Evolutionary conservation across 2,329 filamentous ascomycete genomes (phyloP).

Genomic region (Xylaria sp.): DNA sequence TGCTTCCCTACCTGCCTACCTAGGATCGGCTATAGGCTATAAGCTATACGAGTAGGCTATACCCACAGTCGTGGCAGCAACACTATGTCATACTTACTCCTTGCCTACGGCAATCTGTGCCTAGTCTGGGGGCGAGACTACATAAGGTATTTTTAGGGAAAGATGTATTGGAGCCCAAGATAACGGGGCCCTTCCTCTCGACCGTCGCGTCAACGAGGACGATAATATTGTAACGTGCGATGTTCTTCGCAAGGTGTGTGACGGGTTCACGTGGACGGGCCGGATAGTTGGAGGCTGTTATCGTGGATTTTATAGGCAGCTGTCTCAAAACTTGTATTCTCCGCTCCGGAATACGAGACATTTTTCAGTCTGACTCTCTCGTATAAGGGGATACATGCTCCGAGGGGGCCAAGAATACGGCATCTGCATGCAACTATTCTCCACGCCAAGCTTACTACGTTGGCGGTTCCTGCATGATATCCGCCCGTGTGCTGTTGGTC

Average conservation of each 20-base stretch:
- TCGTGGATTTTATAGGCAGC: background rate
- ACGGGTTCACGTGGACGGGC: conserved; percentile 6
- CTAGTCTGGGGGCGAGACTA: too few relatives aligned
- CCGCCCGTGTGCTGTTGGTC: background rate
- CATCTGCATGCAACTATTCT: conserved; percentile 14
- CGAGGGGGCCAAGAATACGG: conserved; percentile 5
- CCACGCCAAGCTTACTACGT: conserved; percentile 15
- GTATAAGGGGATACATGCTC: conserved; percentile 1
- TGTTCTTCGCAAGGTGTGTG: background rate
- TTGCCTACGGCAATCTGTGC: background rate
- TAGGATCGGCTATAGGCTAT: background rate
- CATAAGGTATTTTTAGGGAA: too few relatives aligned
- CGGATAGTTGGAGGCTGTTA: background rate
- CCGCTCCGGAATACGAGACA: conserved; percentile 17
- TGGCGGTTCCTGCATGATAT: conserved; percentile 9
- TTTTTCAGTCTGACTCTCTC: conserved; percentile 1
- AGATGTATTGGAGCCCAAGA: background rate
- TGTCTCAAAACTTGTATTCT: background rate
- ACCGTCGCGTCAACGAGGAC: conserved; percentile 5
- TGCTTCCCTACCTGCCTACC: background rate
- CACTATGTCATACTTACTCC: background rate
- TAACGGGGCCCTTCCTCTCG: background rate
- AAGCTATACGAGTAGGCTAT: background rate
- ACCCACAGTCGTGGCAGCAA: background rate
- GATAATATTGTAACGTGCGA: background rate